These are phyloP conservation scores for Fusarium nodosum DNA, from an alignment of 2,329 filamentous ascomycete genomes.

Conservation along the genomic window DNA sequence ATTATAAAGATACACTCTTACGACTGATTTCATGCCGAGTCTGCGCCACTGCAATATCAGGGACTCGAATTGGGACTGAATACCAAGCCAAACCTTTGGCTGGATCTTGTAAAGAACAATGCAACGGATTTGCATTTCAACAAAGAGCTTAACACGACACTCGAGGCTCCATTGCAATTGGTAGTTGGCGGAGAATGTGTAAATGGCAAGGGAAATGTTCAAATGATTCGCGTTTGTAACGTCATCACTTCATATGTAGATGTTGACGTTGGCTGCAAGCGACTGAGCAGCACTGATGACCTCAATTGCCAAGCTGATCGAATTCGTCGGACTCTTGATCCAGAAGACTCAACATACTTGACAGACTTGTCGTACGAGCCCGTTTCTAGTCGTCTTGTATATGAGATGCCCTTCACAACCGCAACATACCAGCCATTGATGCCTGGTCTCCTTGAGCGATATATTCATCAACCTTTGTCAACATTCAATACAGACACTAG, in stretches of 20 bases:
- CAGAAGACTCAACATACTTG: neutral
- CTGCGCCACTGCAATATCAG: neutral
- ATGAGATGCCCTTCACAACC: neutral
- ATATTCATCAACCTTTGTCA: neutral
- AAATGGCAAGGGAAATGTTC: too few species aligned
- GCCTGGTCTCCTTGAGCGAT: neutral
- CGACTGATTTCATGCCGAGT: neutral
- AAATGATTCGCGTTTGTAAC: constrained; percentile 1
- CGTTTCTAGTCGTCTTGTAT: neutral
- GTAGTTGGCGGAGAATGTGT: neutral
- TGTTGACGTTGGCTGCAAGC: neutral
- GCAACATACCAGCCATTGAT: neutral
- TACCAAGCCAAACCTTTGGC: neutral
- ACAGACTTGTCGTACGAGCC: neutral
- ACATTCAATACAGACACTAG: too few species aligned
- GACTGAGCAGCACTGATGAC: neutral
- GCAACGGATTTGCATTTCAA: neutral
- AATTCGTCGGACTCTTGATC: neutral
- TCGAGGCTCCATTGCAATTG: neutral
- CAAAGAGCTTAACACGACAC: rapidly evolving
- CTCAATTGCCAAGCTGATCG: neutral
- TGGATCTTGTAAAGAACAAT: neutral
- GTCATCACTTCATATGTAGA: constrained; percentile 12
- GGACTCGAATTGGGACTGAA: neutral
- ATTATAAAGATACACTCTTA: neutral